Evolutionary conservation across 805 yeast species (phyloP).

Genomic region (Citeromyces nyonsensis): DNA sequence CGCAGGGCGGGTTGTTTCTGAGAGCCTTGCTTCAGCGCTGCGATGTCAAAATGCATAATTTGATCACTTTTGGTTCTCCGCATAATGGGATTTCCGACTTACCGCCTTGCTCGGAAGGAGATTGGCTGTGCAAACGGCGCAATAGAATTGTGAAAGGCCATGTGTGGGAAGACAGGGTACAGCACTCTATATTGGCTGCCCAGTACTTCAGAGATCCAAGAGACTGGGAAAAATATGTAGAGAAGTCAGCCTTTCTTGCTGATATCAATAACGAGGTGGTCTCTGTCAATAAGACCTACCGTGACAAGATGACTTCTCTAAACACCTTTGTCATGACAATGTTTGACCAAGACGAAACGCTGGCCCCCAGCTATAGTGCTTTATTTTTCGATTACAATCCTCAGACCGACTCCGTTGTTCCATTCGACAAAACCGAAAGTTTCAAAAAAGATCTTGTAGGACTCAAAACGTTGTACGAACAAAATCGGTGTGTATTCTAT

Average conservation of each 20-base stretch:
- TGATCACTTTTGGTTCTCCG: slow-evolving; percentile 71
- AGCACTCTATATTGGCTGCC: slow-evolving; percentile 47
- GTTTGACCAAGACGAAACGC: slow-evolving; percentile 48
- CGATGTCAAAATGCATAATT: slow-evolving; percentile 25
- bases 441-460: slow-evolving; percentile 50
- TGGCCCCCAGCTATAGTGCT: slow-evolving; percentile 61
- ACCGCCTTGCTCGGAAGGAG: slow-evolving; percentile 36
- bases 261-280: slow-evolving; percentile 47
- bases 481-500: slow-evolving; percentile 28
- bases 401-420: slow-evolving; percentile 21
- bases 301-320: slow-evolving; percentile 22
- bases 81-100: slow-evolving; percentile 63
- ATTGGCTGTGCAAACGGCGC: slow-evolving; percentile 43
- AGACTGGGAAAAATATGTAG: slow-evolving; percentile 36
- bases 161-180: slow-evolving; percentile 43
- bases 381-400: slow-evolving; percentile 43
- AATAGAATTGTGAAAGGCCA: slow-evolving; percentile 41
- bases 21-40: slow-evolving; percentile 54
- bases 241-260: slow-evolving; percentile 43
- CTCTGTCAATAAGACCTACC: slow-evolving; percentile 20
- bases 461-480: slow-evolving; percentile 25
- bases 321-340: slow-evolving; percentile 41
- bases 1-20: slow-evolving; percentile 77
- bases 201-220: slow-evolving; percentile 59
- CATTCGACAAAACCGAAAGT: slow-evolving; percentile 30